Evolutionary conservation across 805 yeast genomes (phyloP).

Genomic region (Pichia heedii): DNA sequence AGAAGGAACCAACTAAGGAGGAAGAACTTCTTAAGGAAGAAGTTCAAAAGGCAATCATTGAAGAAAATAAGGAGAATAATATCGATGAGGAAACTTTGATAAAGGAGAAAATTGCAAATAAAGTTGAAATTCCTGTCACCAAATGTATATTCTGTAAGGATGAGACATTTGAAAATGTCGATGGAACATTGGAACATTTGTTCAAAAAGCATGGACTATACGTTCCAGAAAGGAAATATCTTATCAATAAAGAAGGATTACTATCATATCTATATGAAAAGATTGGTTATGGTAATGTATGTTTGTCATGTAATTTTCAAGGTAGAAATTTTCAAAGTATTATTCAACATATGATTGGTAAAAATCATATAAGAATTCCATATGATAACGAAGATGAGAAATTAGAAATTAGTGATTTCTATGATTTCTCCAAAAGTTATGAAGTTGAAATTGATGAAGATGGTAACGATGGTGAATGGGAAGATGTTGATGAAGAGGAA

Average conservation of each 20-base stretch:
- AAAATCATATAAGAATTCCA: conserved; percentile 84
- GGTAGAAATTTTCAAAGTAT: conserved; percentile 82
- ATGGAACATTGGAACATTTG: conserved; percentile 60
- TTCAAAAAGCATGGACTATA: conserved; percentile 72
- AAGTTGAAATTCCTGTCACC: conserved; percentile 39
- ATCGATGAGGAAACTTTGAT: conserved; percentile 34
- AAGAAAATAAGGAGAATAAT: conserved; percentile 11
- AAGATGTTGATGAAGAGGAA: conserved; percentile 26
- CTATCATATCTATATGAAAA: conserved; percentile 70
- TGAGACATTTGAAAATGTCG: conserved; percentile 29
- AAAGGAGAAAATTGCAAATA: conserved; percentile 36
- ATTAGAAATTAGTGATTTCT: conserved; percentile 66
- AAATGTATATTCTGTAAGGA: conserved; percentile 41
- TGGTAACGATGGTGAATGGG: conserved; percentile 25
- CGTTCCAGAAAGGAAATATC: conserved; percentile 70
- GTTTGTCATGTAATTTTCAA: conserved; percentile 73
- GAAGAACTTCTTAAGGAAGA: conserved; percentile 13
- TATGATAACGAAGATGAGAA: conserved; percentile 76
- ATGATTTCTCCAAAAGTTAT: conserved; percentile 71
- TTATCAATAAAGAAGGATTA: conserved; percentile 63
- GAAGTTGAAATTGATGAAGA: conserved; percentile 17
- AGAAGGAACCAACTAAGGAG: conserved; percentile 11
- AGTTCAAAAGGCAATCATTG: conserved; percentile 13
- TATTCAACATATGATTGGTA: conserved; percentile 78
- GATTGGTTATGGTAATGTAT: conserved; percentile 74